Evolutionary conservation across 106 monocot genomes (phyloP), one percentile per base, ranked within the genome.

Genomic region (Dactylorhiza incarnata): DNA sequence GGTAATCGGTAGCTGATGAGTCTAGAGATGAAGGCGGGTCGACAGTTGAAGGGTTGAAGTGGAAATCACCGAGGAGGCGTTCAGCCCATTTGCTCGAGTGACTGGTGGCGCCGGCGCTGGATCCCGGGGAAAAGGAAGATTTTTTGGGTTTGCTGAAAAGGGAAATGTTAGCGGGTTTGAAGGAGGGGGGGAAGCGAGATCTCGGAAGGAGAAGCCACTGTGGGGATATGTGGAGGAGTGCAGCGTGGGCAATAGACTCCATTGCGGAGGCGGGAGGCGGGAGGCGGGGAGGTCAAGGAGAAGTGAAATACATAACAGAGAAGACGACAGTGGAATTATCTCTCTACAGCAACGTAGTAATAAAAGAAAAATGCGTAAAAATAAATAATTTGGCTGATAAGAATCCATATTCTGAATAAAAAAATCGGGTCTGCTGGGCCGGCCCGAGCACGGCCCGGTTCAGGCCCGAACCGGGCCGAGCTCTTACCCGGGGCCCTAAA

Each of bases 1-100:
- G 22, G 24, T 76, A 45, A 72, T 53, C 56, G 51, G 73, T 14
- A 48, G 81, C 9, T 7, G 86, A 74, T 48, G 73, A 49, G 20
- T 67, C 48, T 52, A 51, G 51, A 5, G 81, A 72, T 19, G 81
- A 81, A 13, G 80, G 74, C 10, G 73, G 37, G 7, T 63, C 52
- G 17, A 81, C 6, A 51, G 77, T 49, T 50, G 80, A 43, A 45
- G 81, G 72, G 71, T 74, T 73, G 83, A 82, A 84, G 44, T 92
- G 83, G 88, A 97, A 97, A 79, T 97, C 96, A 49, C 80, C 77
- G 68, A 94, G 81, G 66, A 97, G 91, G 74, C 96, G 90, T 46
- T 91, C 87, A 71, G 96, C 91, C 91, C 91, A 94, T 82, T 85
- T 88, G 78, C 81, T 91, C 84, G 77, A 69, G 71, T 58, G 65